A percentile compares a stretch with the other conserved stretches of the same genome.
Evolutionary conservation across 2,329 filamentous ascomycete genomes (phyloP).

Genomic region (Fusarium cicatricum): DNA sequence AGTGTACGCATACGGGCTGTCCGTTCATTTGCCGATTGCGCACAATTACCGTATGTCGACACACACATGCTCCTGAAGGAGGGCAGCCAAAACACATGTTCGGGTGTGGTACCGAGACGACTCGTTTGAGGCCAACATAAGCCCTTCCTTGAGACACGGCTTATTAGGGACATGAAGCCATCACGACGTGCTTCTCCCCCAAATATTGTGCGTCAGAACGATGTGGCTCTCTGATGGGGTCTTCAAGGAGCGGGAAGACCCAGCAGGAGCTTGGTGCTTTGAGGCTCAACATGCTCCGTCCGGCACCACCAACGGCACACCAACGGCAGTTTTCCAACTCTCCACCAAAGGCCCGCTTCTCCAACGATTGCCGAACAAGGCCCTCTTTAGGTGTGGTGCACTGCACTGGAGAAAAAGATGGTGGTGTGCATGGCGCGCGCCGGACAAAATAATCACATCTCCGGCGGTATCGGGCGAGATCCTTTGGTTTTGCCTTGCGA

Average conservation of each 20-base stretch:
- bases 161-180: conserved; percentile 34
- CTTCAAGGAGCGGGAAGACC: conserved; percentile 39
- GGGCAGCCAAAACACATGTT: background rate
- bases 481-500: background rate
- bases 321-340: conserved; percentile 40
- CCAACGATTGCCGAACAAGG: conserved; percentile 44
- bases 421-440: conserved; percentile 15
- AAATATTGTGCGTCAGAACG: conserved; percentile 17
- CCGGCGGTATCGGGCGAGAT: conserved; percentile 12
- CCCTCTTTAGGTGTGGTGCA: conserved; percentile 31
- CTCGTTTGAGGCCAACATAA: background rate
- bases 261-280: conserved; percentile 36
- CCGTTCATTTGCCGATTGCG: conserved; percentile 13
- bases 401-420: conserved; percentile 14
- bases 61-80: conserved; percentile 4
- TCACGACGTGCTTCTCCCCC: conserved; percentile 22
- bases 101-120: background rate
- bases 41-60: conserved; percentile 1
- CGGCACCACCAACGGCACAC: conserved; percentile 29
- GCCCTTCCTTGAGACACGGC: background rate
- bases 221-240: conserved; percentile 38
- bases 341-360: conserved; percentile 43
- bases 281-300: conserved; percentile 38
- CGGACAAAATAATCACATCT: conserved; percentile 12
- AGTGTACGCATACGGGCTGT: conserved; percentile 20